Conservation (phyloP, 2,329 filamentous ascomycete species). For the Rhynchosporium agropyri region DNA sequence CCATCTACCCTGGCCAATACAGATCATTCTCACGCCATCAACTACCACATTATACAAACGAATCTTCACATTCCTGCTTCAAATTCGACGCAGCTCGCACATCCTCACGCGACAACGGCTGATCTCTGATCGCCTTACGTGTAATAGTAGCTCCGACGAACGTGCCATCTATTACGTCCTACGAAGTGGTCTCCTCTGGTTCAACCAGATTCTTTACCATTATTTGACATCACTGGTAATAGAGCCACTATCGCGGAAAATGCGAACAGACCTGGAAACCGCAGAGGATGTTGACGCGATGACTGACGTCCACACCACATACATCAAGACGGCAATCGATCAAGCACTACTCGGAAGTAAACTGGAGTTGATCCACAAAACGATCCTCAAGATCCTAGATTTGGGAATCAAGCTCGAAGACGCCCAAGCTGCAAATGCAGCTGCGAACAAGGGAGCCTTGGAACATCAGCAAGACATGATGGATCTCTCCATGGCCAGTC, state of each 20-base stretch:
- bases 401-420: conserved; percentile 71
- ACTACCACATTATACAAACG: conserved; percentile 69
- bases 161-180: conserved; percentile 59
- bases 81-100: conserved; percentile 71
- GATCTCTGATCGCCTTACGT: conserved; percentile 47
- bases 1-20: conserved; percentile 65
- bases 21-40: conserved; percentile 71
- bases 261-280: conserved; percentile 59
- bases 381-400: conserved; percentile 76
- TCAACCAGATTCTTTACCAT: conserved; percentile 71
- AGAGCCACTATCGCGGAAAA: conserved; percentile 56
- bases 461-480: conserved; percentile 38
- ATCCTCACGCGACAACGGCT: conserved; percentile 61
- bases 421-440: conserved; percentile 48
- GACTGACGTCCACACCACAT: conserved; percentile 68
- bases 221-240: conserved; percentile 78
- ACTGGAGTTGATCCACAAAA: conserved; percentile 70
- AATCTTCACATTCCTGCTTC: conserved; percentile 75
- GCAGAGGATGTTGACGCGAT: conserved; percentile 80
- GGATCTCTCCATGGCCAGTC: conserved; percentile 39
- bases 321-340: conserved; percentile 63
- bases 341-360: conserved; percentile 71
- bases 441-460: conserved; percentile 29
- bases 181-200: conserved; percentile 74
- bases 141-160: conserved; percentile 46